These are phyloP conservation scores for Talaromyces sp. DNA, from an alignment of 2,329 filamentous ascomycete genomes.

Conservation along the genomic window DNA sequence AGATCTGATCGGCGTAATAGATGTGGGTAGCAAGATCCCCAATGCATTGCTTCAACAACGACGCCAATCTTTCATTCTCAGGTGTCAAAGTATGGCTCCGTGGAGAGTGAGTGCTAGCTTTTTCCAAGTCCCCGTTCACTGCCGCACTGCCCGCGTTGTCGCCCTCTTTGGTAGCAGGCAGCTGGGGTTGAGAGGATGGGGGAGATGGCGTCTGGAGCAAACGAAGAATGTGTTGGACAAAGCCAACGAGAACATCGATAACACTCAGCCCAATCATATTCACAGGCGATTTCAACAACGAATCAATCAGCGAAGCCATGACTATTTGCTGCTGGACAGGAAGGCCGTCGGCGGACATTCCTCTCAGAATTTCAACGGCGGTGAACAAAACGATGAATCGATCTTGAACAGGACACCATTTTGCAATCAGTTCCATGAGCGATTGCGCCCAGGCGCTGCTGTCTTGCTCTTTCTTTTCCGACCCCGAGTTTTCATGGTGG, in stretches of 20 bases:
- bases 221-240: constrained; percentile 77
- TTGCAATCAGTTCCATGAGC: constrained; percentile 72
- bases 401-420: constrained; percentile 91
- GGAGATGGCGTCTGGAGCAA: constrained; percentile 61
- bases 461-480: constrained; percentile 39
- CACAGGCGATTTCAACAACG: constrained; percentile 77
- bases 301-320: constrained; percentile 72
- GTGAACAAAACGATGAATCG: constrained; percentile 86
- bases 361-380: constrained; percentile 69
- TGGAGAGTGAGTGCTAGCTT: constrained; percentile 40
- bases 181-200: neutral
- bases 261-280: constrained; percentile 94
- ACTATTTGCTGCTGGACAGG: constrained; percentile 69
- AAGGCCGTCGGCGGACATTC: constrained; percentile 64
- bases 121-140: constrained; percentile 9
- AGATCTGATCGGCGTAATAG: constrained; percentile 94
- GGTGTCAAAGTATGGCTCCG: constrained; percentile 31
- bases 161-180: neutral
- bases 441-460: constrained; percentile 73
- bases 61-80: constrained; percentile 55
- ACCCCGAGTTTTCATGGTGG: constrained; percentile 49
- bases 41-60: constrained; percentile 73
- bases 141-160: constrained; percentile 16
- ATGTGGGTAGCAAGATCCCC: constrained; percentile 90
- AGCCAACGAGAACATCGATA: constrained; percentile 84